Percentiles rank a stretch among this genome's conserved stretches.
Conservation (phyloP, 345 rosid species). For the Hibiscus tridactylites region DNA sequence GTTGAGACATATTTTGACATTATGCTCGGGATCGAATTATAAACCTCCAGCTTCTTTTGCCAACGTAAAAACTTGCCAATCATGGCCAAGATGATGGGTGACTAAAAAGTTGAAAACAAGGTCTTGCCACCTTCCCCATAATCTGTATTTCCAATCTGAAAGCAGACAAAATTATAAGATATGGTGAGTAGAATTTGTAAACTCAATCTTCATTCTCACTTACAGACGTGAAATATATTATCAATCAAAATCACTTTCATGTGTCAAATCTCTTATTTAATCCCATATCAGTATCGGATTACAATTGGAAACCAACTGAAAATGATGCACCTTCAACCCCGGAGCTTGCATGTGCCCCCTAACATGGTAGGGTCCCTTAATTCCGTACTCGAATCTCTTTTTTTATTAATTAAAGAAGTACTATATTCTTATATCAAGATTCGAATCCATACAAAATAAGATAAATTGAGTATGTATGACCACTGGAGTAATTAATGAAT, state of each 20-base stretch:
- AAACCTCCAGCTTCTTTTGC: no score
- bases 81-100: no score
- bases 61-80: no score
- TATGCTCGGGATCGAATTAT: no score
- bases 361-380: constrained; percentile 44
- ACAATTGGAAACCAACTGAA: constrained; percentile 10
- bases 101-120: neutral
- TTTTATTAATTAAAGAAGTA: no score
- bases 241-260: neutral
- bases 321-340: constrained; percentile 25
- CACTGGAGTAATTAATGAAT: no score
- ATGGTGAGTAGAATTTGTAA: no score
- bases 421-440: no score
- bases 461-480: no score
- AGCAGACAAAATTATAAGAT: neutral
- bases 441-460: no score
- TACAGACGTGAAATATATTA: neutral
- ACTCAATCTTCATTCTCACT: neutral
- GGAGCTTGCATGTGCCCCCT: constrained; percentile 44
- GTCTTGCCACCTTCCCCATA: neutral
- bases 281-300: neutral
- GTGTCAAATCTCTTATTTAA: constrained; percentile 1
- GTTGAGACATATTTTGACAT: no score
- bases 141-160: neutral
- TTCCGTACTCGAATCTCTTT: neutral